These are phyloP conservation scores for Kurtzmaniella quercitrusa DNA, from an alignment of 1,139 yeast species.

Conservation along the genomic window DNA sequence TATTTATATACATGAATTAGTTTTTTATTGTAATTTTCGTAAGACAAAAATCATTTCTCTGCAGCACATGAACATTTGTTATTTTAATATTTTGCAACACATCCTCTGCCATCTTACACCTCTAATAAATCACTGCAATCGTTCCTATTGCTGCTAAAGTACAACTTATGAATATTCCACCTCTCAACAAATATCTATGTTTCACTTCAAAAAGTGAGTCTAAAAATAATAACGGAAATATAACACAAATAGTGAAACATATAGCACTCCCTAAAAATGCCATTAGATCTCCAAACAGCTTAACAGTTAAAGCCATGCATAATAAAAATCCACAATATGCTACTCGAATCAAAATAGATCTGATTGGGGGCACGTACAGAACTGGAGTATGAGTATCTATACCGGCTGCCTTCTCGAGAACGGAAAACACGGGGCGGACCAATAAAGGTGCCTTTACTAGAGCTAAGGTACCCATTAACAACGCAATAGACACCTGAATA, in stretches of 20 bases:
- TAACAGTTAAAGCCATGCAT: conserved; percentile 54
- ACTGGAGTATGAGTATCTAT: conserved; percentile 8
- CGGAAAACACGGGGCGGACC: conserved; percentile 37
- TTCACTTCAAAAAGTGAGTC: conserved; percentile 36
- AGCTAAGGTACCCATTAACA: conserved; percentile 38
- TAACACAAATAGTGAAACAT: conserved; percentile 75
- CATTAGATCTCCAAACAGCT: conserved; percentile 77
- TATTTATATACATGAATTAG: too few species aligned
- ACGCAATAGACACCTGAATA: conserved; percentile 27
- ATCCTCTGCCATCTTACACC: neutral
- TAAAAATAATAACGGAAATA: conserved; percentile 73
- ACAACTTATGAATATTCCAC: conserved; percentile 44
- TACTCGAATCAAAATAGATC: conserved; percentile 12
- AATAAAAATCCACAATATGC: conserved; percentile 25
- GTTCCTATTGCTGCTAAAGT: conserved; percentile 51
- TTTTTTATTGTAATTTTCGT: too few species aligned
- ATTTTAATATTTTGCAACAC: neutral
- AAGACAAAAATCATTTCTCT: neutral
- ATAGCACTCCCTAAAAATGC: conserved; percentile 81
- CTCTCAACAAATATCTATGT: conserved; percentile 36
- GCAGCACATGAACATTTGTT: neutral
- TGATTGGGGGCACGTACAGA: conserved; percentile 3
- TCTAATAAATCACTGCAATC: conserved; percentile 14
- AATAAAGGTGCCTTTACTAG: conserved; percentile 39
- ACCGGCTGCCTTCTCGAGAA: conserved; percentile 27